Base-by-base conservation (phyloP, 2,329 filamentous ascomycete genomes). In the Neofusicoccum ribis region DNA sequence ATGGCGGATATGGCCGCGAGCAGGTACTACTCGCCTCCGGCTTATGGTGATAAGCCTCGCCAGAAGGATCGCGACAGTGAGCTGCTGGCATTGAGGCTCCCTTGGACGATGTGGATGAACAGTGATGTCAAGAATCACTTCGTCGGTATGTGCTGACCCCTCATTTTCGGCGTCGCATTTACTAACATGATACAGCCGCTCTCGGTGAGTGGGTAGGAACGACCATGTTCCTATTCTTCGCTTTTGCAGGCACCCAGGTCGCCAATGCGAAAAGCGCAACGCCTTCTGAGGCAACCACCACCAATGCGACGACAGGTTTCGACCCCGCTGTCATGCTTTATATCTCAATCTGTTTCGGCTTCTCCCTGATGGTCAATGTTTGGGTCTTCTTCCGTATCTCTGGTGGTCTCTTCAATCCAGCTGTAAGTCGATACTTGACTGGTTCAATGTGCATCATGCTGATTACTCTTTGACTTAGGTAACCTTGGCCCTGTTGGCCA, bases 251-350 rank as follows among this genome's bases (percentile, higher is more conserved):
- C 27, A 73, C 73, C 12, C 83, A 86, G 72, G 77, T 85, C 23
- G 77, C 81, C 67, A 84, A 83, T 71, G 77, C 62, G 73, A 73
- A 36, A 75, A 79, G 54, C n/a, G 7, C 65, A 78, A 65, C 66
- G 51, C 66, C 1, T 63, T 68, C 47, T 68, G 69, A 50, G 73
- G 76, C 20, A 36, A 81, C 81, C 1, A 83, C 81, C 0, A 80
- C 81, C 0, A 78, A 79, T 62, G 79, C 75, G 11, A 70, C 75
- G 1, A 81, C 80, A 0, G 80, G 79, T 8, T 82, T 82, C 68
- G 78, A 80, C n/a, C 74, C 80, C 14, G 71, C 74, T 3, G 80
- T 80, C 3, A 73, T 78, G 41, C 72, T 78, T 17, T 80, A 76
- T 54, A 67, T 79, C 9, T 78, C 74, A 52, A 76, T 79, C 23